A percentile compares a stretch with the other conserved stretches of the same genome.
Evolutionary conservation across 345 rosid species (phyloP).

Genomic region (Carallia brachiata): DNA sequence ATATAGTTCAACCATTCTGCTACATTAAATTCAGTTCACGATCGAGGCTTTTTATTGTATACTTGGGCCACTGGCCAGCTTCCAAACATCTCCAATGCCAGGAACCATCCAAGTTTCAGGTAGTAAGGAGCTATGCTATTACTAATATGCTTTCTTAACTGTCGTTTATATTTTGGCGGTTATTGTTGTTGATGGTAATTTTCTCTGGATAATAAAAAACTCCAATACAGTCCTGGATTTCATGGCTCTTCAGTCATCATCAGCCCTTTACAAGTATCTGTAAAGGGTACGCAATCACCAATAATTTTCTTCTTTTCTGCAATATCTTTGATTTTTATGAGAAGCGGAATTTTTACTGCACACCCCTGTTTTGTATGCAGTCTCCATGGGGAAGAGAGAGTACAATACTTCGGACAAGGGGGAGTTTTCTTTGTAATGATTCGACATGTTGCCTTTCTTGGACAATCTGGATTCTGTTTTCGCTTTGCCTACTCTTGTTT

Average conservation of each 20-base stretch:
- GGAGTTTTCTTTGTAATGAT: conserved; percentile 76
- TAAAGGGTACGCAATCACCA: conserved; percentile 53
- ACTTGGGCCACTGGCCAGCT: neutral
- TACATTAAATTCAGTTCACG: neutral
- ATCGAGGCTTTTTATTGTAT: neutral
- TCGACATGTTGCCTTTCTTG: neutral
- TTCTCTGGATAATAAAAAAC: neutral
- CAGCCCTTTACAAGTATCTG: conserved; percentile 41
- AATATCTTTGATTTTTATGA: neutral
- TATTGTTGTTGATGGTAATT: conserved; percentile 1
- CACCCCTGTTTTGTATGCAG: conserved; percentile 40
- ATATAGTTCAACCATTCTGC: conserved; percentile 11
- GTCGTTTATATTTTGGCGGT: conserved; percentile 19
- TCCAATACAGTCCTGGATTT: conserved; percentile 58
- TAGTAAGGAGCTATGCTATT: conserved; percentile 16
- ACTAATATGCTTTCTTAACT: conserved; percentile 8
- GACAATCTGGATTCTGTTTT: neutral
- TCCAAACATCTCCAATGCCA: conserved; percentile 51
- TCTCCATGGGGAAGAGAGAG: conserved; percentile 77
- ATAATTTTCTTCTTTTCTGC: neutral
- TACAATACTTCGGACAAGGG: conserved; percentile 54
- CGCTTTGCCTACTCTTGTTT: conserved; percentile 2
- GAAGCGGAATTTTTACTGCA: neutral
- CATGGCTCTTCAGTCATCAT: conserved; percentile 45
- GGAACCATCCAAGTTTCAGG: conserved; percentile 92